Evolutionary conservation across 805 yeast genomes (phyloP).

Genomic region (Starmerella bombicola): DNA sequence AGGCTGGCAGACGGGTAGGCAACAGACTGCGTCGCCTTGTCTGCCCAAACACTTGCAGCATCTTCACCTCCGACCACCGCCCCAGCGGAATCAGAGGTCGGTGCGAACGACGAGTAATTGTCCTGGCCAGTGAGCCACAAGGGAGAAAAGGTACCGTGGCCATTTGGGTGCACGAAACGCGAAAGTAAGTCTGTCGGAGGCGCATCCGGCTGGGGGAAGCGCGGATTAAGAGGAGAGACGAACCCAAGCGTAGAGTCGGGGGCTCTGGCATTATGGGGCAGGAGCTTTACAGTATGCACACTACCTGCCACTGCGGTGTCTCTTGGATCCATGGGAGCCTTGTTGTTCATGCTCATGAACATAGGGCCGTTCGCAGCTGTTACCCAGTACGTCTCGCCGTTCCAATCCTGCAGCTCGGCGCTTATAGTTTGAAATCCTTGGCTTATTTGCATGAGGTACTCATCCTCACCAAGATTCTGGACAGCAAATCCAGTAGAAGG

Average conservation of each 20-base stretch:
- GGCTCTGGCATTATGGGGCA: constrained; percentile 40
- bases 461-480: constrained; percentile 17
- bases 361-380: constrained; percentile 59
- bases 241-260: constrained; percentile 30
- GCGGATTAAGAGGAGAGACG: constrained; percentile 36
- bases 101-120: constrained; percentile 48
- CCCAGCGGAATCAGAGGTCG: constrained; percentile 47
- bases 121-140: constrained; percentile 46
- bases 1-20: neutral
- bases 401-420: constrained; percentile 67
- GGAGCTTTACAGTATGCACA: constrained; percentile 50
- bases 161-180: constrained; percentile 29
- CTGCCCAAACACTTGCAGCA: constrained; percentile 18
- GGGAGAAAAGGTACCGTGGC: constrained; percentile 44
- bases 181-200: constrained; percentile 42
- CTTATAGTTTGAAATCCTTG: constrained; percentile 28
- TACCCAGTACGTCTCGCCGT: constrained; percentile 63
- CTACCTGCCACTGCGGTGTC: constrained; percentile 55
- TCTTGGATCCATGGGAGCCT: constrained; percentile 65
- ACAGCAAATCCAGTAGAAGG: neutral
- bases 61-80: constrained; percentile 26
- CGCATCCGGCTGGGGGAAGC: constrained; percentile 38
- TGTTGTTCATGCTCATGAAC: constrained; percentile 59
- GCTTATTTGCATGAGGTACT: constrained; percentile 16
- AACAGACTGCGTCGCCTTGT: constrained; percentile 1